Evolutionary conservation across 2,329 filamentous ascomycete genomes (phyloP).

Genomic region (Kalmusia sp.): DNA sequence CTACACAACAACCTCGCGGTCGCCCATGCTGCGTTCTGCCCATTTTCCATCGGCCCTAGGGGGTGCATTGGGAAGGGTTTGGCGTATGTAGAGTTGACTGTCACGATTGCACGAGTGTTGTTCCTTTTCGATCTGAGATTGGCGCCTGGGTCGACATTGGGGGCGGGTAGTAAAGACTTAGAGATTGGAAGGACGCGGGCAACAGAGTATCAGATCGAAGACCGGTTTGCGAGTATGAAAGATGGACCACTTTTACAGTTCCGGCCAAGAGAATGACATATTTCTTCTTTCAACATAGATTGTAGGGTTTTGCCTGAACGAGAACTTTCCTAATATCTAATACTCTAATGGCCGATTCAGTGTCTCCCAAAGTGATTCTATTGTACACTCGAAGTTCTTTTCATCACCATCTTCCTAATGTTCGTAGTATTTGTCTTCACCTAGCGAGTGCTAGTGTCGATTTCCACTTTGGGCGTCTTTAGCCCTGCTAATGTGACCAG

Average conservation of each 20-base stretch:
- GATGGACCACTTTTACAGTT: constrained; percentile 72
- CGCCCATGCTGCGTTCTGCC: constrained; percentile 75
- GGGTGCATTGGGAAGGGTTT: constrained; percentile 76
- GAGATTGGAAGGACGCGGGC: constrained; percentile 40
- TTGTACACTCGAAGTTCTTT: not conserved
- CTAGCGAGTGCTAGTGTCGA: no score
- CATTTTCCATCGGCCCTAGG: constrained; percentile 73
- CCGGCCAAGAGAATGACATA: constrained; percentile 22
- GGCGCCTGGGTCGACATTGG: constrained; percentile 40
- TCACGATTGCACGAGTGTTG: constrained; percentile 67
- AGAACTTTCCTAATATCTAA: not conserved
- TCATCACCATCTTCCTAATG: no score
- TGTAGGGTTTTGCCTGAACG: not conserved
- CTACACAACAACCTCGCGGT: constrained; percentile 33
- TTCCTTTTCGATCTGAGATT: constrained; percentile 65
- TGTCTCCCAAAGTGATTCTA: not conserved
- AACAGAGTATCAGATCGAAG: constrained; percentile 72
- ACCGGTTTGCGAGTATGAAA: constrained; percentile 77
- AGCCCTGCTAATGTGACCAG: no score
- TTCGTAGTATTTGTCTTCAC: no score
- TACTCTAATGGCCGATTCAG: not conserved
- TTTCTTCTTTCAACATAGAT: not conserved
- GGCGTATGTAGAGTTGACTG: constrained; percentile 71
- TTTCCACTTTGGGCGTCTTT: no score
- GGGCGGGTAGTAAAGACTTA: constrained; percentile 38